These are phyloP conservation scores for Geotrichum histeridarum DNA, from an alignment of 1,139 yeast genomes.

Conservation along the genomic window DNA sequence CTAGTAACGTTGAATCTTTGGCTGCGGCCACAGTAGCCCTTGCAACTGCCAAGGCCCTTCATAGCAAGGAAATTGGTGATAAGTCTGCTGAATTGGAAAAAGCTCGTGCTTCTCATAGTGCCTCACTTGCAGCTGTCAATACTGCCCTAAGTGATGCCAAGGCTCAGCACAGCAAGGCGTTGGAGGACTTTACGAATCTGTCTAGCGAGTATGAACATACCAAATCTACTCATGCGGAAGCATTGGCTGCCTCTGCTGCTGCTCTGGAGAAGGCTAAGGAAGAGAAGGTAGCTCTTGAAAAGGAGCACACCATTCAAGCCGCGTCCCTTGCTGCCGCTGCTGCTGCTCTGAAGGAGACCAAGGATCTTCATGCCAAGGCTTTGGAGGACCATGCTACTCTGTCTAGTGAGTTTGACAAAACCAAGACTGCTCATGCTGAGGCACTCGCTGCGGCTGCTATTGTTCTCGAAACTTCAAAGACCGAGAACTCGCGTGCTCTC, in stretches of 20 bases:
- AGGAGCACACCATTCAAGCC: neutral
- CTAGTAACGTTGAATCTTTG: conserved; percentile 5
- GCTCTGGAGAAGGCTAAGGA: neutral
- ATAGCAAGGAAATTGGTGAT: conserved; percentile 8
- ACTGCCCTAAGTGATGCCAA: conserved; percentile 7
- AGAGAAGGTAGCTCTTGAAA: neutral
- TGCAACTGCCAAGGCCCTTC: conserved; percentile 7
- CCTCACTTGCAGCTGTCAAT: conserved; percentile 12
- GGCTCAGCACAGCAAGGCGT: neutral
- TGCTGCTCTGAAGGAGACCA: neutral
- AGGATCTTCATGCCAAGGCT: neutral
- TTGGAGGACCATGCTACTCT: conserved; percentile 19
- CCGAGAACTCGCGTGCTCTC: neutral
- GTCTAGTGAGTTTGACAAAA: conserved; percentile 11
- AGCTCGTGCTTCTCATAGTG: conserved; percentile 7
- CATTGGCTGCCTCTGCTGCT: neutral
- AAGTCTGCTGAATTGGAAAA: conserved; percentile 17
- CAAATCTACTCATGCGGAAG: conserved; percentile 1
- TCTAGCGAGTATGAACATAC: neutral
- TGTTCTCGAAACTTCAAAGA: conserved; percentile 4
- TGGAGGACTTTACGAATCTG: conserved; percentile 3
- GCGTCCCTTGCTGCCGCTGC: conserved; percentile 7
- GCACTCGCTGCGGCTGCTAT: conserved; percentile 6
- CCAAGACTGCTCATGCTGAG: conserved; percentile 3
- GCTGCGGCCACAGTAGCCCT: conserved; percentile 7